phyloP scores from a whole-genome alignment of 257 asterid genomes.

The Ballota nigra region DNA sequence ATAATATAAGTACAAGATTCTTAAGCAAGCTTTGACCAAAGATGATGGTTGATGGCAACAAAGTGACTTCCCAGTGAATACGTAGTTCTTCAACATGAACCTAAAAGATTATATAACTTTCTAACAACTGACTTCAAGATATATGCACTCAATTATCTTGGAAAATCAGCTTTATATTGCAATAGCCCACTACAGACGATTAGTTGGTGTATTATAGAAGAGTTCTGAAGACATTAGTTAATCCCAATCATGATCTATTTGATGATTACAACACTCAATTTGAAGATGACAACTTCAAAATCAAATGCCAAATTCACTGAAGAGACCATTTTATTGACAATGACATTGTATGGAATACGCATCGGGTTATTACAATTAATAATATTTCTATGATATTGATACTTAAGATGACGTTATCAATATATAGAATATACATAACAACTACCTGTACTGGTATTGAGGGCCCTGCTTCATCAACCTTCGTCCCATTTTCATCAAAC shows the following conservation, averaged over 20 bases:
- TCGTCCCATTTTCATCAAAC: slow-evolving; percentile 82
- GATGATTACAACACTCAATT: slow-evolving; percentile 4
- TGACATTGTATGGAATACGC: background rate
- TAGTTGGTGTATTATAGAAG: background rate
- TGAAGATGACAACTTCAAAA: background rate
- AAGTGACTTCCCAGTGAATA: background rate
- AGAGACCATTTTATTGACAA: background rate
- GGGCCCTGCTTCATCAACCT: slow-evolving; percentile 84
- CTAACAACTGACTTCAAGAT: background rate
- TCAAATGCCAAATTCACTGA: slow-evolving; percentile 4
- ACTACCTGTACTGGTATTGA: slow-evolving; percentile 91
- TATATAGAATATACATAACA: slow-evolving; percentile 6
- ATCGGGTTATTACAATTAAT: background rate
- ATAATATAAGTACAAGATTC: background rate
- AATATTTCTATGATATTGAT: background rate
- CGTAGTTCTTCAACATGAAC: background rate
- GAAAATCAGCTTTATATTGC: background rate
- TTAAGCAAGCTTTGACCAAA: background rate
- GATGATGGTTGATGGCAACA: background rate
- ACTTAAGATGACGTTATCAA: background rate
- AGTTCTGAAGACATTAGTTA: background rate
- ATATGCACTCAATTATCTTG: background rate
- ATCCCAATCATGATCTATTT: background rate
- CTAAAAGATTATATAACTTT: background rate
- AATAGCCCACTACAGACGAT: background rate